These are phyloP conservation scores for Penicillium sp. DNA, from an alignment of 2,329 filamentous ascomycete species.

Conservation along the genomic window DNA sequence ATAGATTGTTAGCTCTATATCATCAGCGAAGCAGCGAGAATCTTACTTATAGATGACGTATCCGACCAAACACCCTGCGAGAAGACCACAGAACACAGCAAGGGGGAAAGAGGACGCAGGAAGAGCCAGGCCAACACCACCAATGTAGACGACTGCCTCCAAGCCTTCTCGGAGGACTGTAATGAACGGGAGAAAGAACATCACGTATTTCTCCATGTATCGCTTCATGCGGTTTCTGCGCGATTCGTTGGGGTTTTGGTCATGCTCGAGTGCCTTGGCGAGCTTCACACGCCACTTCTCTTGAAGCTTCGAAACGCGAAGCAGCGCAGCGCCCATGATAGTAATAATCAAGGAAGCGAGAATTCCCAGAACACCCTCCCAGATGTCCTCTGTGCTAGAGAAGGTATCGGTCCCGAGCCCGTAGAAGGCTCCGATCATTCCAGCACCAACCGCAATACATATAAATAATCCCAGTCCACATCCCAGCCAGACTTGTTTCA, in stretches of 20 bases:
- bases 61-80: constrained; percentile 66
- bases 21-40: background rate
- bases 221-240: constrained; percentile 55
- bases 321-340: constrained; percentile 74
- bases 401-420: constrained; percentile 67
- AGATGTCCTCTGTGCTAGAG: constrained; percentile 69
- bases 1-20: background rate
- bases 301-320: constrained; percentile 80
- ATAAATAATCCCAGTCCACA: constrained; percentile 62
- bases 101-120: constrained; percentile 77
- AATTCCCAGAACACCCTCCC: constrained; percentile 76
- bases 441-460: constrained; percentile 65
- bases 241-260: constrained; percentile 40
- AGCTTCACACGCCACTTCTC: constrained; percentile 85
- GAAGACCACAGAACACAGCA: constrained; percentile 70
- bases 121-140: constrained; percentile 74
- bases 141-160: constrained; percentile 83
- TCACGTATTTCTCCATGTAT: constrained; percentile 74
- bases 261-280: constrained; percentile 59
- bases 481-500: constrained; percentile 69
- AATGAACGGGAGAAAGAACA: constrained; percentile 84
- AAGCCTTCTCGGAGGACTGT: constrained; percentile 85
- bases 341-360: constrained; percentile 79
- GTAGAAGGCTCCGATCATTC: constrained; percentile 74
- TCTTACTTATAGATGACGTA: constrained; percentile 75